A percentile compares a stretch with the other conserved stretches of the same genome.
phyloP scores from a whole-genome alignment of 495 filamentous ascomycete species.

The Podospora didyma region DNA sequence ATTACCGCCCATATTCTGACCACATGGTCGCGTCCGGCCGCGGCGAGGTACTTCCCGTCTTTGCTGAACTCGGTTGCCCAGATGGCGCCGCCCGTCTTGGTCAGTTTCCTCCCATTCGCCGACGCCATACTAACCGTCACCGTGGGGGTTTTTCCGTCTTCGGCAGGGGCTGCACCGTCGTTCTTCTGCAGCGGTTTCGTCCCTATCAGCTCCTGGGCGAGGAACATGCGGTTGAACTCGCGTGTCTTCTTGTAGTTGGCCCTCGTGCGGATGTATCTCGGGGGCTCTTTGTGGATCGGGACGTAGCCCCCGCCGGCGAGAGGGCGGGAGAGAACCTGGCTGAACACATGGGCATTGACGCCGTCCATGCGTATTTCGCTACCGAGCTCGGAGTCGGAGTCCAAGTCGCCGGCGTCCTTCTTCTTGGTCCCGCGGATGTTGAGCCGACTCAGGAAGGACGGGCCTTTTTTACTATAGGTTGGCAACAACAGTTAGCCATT shows the following conservation, averaged over 20 bases:
- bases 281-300: constrained; percentile 83
- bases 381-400: constrained; percentile 65
- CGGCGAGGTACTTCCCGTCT: constrained; percentile 87
- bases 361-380: constrained; percentile 71
- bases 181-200: constrained; percentile 26
- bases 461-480: constrained; percentile 61
- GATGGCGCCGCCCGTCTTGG: constrained; percentile 55
- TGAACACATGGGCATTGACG: constrained; percentile 74
- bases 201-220: constrained; percentile 79
- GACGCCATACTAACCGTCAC: constrained; percentile 36
- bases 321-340: constrained; percentile 52
- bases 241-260: constrained; percentile 76
- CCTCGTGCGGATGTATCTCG: constrained; percentile 83
- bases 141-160: constrained; percentile 24
- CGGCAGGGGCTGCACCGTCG: neutral
- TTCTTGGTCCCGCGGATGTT: constrained; percentile 75
- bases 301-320: constrained; percentile 71
- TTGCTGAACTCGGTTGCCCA: constrained; percentile 94
- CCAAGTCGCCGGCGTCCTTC: constrained; percentile 52
- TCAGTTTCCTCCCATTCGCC: constrained; percentile 29
- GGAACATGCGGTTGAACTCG: constrained; percentile 81
- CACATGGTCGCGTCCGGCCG: constrained; percentile 80
- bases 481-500: constrained; percentile 5
- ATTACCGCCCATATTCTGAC: constrained; percentile 92
- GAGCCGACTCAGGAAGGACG: constrained; percentile 82